Conservation (phyloP, 257 asterid genomes). For the Lycium ferocissimum region DNA sequence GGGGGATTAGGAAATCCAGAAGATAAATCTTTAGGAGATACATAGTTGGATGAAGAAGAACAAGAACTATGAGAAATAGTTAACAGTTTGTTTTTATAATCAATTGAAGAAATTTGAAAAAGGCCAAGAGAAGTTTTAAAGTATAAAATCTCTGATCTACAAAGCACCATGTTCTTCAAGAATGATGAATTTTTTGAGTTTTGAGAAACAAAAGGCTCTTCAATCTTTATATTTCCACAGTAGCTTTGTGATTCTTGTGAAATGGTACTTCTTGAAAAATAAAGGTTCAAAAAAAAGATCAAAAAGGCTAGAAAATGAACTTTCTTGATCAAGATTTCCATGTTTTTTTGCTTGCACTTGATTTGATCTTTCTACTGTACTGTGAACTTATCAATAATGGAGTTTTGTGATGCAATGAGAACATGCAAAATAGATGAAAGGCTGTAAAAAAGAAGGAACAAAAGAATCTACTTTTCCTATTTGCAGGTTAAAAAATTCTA, state of each 20-base stretch:
- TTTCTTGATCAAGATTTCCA: conserved; percentile 50
- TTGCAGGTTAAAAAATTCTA: conserved; percentile 5
- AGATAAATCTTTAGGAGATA: conserved; percentile 45
- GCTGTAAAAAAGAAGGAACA: background rate
- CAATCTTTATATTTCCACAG: conserved; percentile 49
- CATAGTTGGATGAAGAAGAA: conserved; percentile 44
- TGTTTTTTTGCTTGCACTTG: background rate
- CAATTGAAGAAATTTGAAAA: conserved; percentile 50
- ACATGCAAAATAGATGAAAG: background rate
- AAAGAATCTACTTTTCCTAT: conserved; percentile 44
- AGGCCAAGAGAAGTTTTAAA: conserved; percentile 60
- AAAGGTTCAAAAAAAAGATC: conserved; percentile 32
- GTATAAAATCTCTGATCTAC: conserved; percentile 55
- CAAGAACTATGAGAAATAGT: conserved; percentile 49
- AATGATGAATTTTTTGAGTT: conserved; percentile 39
- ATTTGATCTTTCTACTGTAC: conserved; percentile 26
- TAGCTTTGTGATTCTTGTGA: conserved; percentile 39
- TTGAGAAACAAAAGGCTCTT: conserved; percentile 37
- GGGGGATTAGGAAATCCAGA: conserved; percentile 53
- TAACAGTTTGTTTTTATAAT: conserved; percentile 47
- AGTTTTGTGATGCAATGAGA: conserved; percentile 26
- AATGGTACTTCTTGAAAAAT: conserved; percentile 21
- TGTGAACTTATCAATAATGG: background rate
- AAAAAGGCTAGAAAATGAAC: conserved; percentile 37
- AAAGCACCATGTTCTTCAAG: conserved; percentile 46